Base-by-base conservation (phyloP, 1,284 basidiomycete species). In the Termitomyces sp. region DNA sequence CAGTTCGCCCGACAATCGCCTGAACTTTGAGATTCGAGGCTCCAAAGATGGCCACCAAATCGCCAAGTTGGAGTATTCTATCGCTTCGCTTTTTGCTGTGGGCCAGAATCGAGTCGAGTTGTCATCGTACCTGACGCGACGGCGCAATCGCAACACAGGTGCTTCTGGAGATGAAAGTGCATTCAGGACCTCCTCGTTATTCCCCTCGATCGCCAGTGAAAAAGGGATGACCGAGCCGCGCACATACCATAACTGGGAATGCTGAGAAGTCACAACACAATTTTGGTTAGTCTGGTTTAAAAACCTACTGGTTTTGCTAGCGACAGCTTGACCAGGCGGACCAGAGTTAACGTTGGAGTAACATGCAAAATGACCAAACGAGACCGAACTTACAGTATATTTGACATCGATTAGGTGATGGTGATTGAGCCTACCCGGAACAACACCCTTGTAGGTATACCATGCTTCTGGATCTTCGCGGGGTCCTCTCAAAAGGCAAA, bases 191-290 rank as follows among this genome's bases (percentile, higher is more conserved):
- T 70, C 65, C 5, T 60, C 42, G 52, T 78, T 74, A 28, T 53
- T 54, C 38, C 69, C 68, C 54, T 73, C 71, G n/a, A 79, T 53
- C 3, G 64, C 65, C 26, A 79, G 55, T 54, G 67, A 68, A 49
- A 70, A 73, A 37, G 78, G 76, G 41, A 80, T 67, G 16, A 72
- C 70, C 21, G 71, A 72, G 26, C 77, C 77, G 58, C 77, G 68
- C 9, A 75, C 69, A 57, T 76, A 78, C 44, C 67, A 73, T 26
- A 77, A 64, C 77, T 78, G 49, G 44, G 33, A 33, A 49, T 34
- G 47, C 39, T 16, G 19, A 46, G 8, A 16, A 16, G 18, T 50
- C 18, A n/a, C 19, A 45, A 39, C 21, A 19, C 9, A 10, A 30
- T 21, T 6, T 9, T 13, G 11, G 2, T 48, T 7, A 28, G 6